Percentiles rank a stretch among this genome's conserved stretches.
Conservation (phyloP, 2,329 filamentous ascomycete species). For the Colletotrichum siamense region DNA sequence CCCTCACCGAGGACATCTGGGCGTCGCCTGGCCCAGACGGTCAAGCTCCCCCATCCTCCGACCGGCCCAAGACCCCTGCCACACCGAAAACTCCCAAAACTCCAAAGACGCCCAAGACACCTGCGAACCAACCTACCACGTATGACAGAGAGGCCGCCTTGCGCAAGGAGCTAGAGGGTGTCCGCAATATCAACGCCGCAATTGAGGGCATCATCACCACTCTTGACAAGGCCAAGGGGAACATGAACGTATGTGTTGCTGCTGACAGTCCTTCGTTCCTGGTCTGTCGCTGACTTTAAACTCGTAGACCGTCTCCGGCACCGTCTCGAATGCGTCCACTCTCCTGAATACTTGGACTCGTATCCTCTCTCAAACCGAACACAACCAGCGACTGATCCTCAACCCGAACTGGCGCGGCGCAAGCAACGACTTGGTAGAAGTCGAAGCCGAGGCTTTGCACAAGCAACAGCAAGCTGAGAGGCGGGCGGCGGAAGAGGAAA, state of each 20-base stretch:
- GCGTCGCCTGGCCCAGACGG: slow-evolving; percentile 45
- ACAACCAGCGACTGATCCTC: slow-evolving; percentile 91
- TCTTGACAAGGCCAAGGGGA: slow-evolving; percentile 73
- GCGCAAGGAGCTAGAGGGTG: slow-evolving; percentile 79
- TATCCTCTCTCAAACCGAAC: slow-evolving; percentile 95
- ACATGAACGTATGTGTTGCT: slow-evolving; percentile 70
- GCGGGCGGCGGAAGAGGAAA: slow-evolving; percentile 78
- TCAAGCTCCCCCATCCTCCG: slow-evolving; percentile 28
- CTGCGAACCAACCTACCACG: slow-evolving; percentile 35
- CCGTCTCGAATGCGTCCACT: slow-evolving; percentile 85
- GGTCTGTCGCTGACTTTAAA: slow-evolving; percentile 13
- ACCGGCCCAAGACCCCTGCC: slow-evolving; percentile 52
- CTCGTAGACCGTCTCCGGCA: slow-evolving; percentile 77
- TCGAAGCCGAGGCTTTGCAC: slow-evolving; percentile 78
- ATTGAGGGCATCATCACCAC: slow-evolving; percentile 81
- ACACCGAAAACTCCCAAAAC: slow-evolving; percentile 52
- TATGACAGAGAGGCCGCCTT: slow-evolving; percentile 78
- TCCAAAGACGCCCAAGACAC: slow-evolving; percentile 53
- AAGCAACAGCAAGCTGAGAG: slow-evolving; percentile 81
- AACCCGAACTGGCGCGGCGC: slow-evolving; percentile 91
- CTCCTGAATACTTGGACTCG: slow-evolving; percentile 95
- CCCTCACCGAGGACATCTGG: slow-evolving; percentile 54
- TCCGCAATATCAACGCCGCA: slow-evolving; percentile 85
- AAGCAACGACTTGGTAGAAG: slow-evolving; percentile 82
- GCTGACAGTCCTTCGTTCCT: background rate